phyloP scores from a whole-genome alignment of 148 eudicot species.

The Mesembryanthemum crystallinum region DNA sequence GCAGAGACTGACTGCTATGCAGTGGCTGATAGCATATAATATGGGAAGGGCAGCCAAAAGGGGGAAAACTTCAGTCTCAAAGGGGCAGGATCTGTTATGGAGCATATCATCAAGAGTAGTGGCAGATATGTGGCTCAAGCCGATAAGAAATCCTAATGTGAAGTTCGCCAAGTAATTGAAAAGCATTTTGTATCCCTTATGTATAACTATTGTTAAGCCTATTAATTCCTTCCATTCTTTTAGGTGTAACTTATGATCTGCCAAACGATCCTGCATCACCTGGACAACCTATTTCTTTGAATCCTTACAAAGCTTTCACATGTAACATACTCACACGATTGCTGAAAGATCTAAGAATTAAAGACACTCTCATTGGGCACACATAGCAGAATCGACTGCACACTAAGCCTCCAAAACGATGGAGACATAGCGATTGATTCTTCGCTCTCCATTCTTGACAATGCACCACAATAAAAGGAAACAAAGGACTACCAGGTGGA shows the following conservation, averaged over 20 bases:
- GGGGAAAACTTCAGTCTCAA: conserved; percentile 34
- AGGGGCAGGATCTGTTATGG: conserved; percentile 67
- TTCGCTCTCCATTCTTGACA: too few relatives aligned
- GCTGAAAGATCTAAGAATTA: too few relatives aligned
- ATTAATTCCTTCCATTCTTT: conserved; percentile 9
- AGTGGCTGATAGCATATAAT: conserved; percentile 79
- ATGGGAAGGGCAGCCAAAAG: conserved; percentile 62
- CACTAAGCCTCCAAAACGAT: neutral
- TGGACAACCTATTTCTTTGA: neutral
- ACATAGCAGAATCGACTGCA: neutral
- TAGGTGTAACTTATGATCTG: neutral
- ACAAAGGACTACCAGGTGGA: too few relatives aligned
- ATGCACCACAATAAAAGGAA: too few relatives aligned
- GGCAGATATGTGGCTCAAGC: conserved; percentile 98
- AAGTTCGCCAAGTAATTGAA: conserved; percentile 52
- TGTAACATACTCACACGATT: neutral
- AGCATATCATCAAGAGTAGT: conserved; percentile 82
- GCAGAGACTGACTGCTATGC: conserved; percentile 83
- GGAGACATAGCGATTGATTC: too few relatives aligned
- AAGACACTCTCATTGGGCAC: too few relatives aligned
- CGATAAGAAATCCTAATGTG: conserved; percentile 81
- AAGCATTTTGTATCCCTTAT: neutral
- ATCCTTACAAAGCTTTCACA: neutral
- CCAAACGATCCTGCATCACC: neutral
- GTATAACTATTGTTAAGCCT: neutral